Conservation (phyloP, 2,329 filamentous ascomycete genomes). For the Aschersonia sp. region DNA sequence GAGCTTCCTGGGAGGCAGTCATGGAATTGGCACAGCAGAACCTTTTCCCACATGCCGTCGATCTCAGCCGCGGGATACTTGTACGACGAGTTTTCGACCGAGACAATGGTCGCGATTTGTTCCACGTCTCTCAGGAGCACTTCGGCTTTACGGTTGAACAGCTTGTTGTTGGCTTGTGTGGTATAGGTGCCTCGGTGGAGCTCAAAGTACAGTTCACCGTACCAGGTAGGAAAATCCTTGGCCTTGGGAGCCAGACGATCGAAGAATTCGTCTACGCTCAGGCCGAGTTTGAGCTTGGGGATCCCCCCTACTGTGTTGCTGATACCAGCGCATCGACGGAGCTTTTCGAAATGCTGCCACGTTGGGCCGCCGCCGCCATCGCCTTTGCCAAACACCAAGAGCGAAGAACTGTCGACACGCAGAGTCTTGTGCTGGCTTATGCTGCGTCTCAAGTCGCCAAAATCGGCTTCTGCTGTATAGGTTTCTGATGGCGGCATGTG, state of each 20-base stretch:
- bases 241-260: slow-evolving; percentile 69
- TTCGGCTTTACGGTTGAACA: slow-evolving; percentile 79
- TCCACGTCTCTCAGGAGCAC: slow-evolving; percentile 78
- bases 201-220: slow-evolving; percentile 96
- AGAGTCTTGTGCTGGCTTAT: slow-evolving; percentile 88
- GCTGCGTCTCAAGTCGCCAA: slow-evolving; percentile 84
- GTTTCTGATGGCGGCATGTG: slow-evolving; percentile 96
- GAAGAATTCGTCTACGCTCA: slow-evolving; percentile 90
- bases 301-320: slow-evolving; percentile 69
- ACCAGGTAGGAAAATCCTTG: slow-evolving; percentile 79
- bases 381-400: slow-evolving; percentile 91
- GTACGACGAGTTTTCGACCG: slow-evolving; percentile 56
- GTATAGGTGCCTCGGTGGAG: slow-evolving; percentile 95
- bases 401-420: slow-evolving; percentile 78
- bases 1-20: slow-evolving; percentile 90
- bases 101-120: slow-evolving; percentile 73
- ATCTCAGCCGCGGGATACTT: slow-evolving; percentile 90
- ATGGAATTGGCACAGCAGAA: slow-evolving; percentile 91
- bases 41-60: slow-evolving; percentile 88
- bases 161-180: slow-evolving; percentile 94
- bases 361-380: slow-evolving; percentile 93
- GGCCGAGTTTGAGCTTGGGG: slow-evolving; percentile 77
- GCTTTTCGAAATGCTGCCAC: slow-evolving; percentile 86
- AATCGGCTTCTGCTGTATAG: slow-evolving; percentile 87
- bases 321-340: slow-evolving; percentile 80